Percentiles rank a stretch among this genome's conserved stretches.
Evolutionary conservation across 2,329 filamentous ascomycete species (phyloP).

Genomic region (Calonectria hawksworthii): DNA sequence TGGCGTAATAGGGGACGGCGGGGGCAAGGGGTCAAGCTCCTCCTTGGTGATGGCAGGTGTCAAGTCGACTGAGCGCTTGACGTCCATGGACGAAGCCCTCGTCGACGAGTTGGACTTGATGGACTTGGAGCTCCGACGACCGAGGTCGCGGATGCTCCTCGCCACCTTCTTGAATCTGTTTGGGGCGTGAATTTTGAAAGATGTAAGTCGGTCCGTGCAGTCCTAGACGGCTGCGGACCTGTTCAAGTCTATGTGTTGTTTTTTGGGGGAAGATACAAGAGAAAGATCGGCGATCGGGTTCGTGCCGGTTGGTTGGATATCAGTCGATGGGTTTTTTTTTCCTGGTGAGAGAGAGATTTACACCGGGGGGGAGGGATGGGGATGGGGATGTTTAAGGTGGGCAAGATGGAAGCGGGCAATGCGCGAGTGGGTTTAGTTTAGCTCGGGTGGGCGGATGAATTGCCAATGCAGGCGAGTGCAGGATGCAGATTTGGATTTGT

Average conservation of each 20-base stretch:
- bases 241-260: neutral
- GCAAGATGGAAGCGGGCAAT: neutral
- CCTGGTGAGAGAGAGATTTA: slow-evolving; percentile 1
- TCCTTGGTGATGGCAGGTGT: slow-evolving; percentile 10
- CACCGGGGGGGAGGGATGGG: neutral
- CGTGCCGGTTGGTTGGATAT: slow-evolving; percentile 1
- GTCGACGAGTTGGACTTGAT: slow-evolving; percentile 23
- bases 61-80: neutral
- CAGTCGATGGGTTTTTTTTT: neutral
- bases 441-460: slow-evolving; percentile 11
- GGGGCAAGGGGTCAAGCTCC: neutral
- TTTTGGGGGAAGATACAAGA: neutral
- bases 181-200: slow-evolving; percentile 19
- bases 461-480: neutral
- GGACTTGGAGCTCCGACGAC: slow-evolving; percentile 27
- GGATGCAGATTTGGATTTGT: neutral
- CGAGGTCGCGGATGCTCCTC: slow-evolving; percentile 22
- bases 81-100: slow-evolving; percentile 17
- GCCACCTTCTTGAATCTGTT: slow-evolving; percentile 26
- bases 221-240: slow-evolving; percentile 16
- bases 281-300: slow-evolving; percentile 1
- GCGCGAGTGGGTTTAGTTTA: neutral
- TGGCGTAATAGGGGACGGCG: neutral
- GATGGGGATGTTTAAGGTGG: slow-evolving; percentile 7
- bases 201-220: slow-evolving; percentile 10